Evolutionary conservation across 2,329 filamentous ascomycete species (phyloP).

Genomic region (Aspergillus novoparasiticus): DNA sequence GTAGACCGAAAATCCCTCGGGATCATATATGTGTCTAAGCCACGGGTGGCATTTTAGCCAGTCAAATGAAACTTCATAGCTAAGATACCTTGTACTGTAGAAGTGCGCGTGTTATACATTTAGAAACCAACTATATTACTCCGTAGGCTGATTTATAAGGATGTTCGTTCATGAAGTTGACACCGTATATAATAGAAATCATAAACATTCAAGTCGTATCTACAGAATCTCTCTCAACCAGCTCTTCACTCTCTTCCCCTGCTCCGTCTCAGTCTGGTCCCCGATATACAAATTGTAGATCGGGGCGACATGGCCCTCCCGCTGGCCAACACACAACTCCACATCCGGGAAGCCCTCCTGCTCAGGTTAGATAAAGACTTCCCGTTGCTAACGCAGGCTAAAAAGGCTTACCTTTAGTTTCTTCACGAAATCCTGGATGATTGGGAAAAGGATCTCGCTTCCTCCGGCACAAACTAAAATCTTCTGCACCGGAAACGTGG

Average conservation of each 20-base stretch:
- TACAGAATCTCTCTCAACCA: slow-evolving; percentile 35
- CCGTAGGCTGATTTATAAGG: background rate
- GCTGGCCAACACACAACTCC: slow-evolving; percentile 39
- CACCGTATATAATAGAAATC: background rate
- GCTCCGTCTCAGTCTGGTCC: slow-evolving; percentile 39
- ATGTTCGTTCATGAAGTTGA: background rate
- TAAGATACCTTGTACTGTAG: background rate
- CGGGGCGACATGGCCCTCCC: slow-evolving; percentile 46
- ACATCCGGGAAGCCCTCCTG: slow-evolving; percentile 33
- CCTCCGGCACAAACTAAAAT: slow-evolving; percentile 58
- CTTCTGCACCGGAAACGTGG: slow-evolving; percentile 49
- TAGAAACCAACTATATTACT: background rate
- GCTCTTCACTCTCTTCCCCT: slow-evolving; percentile 41
- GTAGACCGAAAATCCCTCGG: background rate
- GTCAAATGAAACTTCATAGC: background rate
- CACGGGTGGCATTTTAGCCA: background rate
- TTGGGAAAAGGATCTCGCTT: slow-evolving; percentile 60
- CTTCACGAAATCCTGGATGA: slow-evolving; percentile 54
- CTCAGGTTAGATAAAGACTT: background rate
- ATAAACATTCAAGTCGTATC: background rate
- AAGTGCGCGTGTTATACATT: background rate
- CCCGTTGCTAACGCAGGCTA: background rate
- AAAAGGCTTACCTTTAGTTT: slow-evolving; percentile 39
- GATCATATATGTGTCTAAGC: background rate
- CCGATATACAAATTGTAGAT: slow-evolving; percentile 44